phyloP scores from a whole-genome alignment of 805 yeast genomes.

The Lachancea quebecensis region DNA sequence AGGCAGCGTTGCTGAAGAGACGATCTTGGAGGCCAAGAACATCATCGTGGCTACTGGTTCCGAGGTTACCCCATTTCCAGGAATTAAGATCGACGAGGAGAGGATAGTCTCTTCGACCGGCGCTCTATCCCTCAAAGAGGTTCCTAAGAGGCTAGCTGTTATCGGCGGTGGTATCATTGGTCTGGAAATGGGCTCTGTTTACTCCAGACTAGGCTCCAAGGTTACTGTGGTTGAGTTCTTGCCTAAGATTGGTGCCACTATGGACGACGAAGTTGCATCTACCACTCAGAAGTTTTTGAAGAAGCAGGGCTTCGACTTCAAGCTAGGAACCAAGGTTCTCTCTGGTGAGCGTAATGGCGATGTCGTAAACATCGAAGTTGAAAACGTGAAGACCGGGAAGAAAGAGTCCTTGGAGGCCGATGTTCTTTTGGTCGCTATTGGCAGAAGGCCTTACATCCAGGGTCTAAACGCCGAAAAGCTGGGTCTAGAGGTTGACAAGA shows the following conservation, averaged over 20 bases:
- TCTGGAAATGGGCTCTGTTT: slow-evolving; percentile 98
- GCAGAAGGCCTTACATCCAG: slow-evolving; percentile 94
- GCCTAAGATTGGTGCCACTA: slow-evolving; percentile 91
- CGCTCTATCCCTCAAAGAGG: slow-evolving; percentile 71
- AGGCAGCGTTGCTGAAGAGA: slow-evolving; percentile 55
- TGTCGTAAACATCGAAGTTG: slow-evolving; percentile 76
- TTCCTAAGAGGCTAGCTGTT: slow-evolving; percentile 86
- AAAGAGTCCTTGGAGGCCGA: slow-evolving; percentile 78
- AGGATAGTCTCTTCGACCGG: slow-evolving; percentile 97
- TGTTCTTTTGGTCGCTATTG: slow-evolving; percentile 92
- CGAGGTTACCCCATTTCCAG: slow-evolving; percentile 98
- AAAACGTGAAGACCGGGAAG: slow-evolving; percentile 81
- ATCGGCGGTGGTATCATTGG: slow-evolving; percentile 99
- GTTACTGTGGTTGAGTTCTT: slow-evolving; percentile 93
- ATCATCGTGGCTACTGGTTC: slow-evolving; percentile 97
- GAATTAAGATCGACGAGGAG: slow-evolving; percentile 92
- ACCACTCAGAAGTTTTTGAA: slow-evolving; percentile 79
- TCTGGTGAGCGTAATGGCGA: slow-evolving; percentile 88
- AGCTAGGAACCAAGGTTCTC: slow-evolving; percentile 84
- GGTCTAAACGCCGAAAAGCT: slow-evolving; percentile 84
- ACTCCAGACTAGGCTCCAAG: slow-evolving; percentile 90
- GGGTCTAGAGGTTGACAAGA: slow-evolving; percentile 86
- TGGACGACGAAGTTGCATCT: slow-evolving; percentile 95
- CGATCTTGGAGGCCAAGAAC: slow-evolving; percentile 70
- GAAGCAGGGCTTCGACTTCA: slow-evolving; percentile 94